Evolutionary conservation across 2,329 filamentous ascomycete genomes (phyloP), one percentile per base, ranked within the genome.

Genomic region (Sporothrix inflata): DNA sequence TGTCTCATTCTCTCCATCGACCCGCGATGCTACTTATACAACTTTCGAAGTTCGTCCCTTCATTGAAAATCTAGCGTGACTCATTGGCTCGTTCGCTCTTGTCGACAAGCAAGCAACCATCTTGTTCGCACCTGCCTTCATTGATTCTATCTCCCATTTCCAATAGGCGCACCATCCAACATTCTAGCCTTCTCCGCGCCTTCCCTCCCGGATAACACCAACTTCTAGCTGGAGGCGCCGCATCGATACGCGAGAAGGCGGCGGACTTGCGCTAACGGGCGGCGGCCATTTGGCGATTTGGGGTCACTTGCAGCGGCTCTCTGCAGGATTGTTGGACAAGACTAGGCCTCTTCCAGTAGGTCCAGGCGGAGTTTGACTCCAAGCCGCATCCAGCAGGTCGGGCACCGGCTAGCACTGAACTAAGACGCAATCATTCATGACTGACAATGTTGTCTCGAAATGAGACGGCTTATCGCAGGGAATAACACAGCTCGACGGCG

Each of bases 61-160:
- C 51, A 38, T 68, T 68, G 40, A 40, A 42, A 72, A 69, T 69
- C 19, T 49, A 42, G 21, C 51, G 65, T 72, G 71, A 72, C 63
- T 72, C 71, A 72, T 72, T 72, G 65, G 71, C 40, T 38, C 27
- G 11, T 67, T 40, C 19, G 2, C 27, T 24, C 21, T 42, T 24
- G 19, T 34, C 40, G n/a, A n/a, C n/a, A n/a, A n/a, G n/a, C n/a
- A n/a, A n/a, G n/a, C 38, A 42, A 1, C 42, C 19, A 16, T 38
- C 45, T 6, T 38, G 27, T 30, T 34, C 19, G 45, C 24, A 14
- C 63, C 16, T 49, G 24, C 42, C 42, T 49, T n/a, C 38, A 19
- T 30, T 19, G 2, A n/a, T 65, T 49, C 42, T 24, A n/a, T 66
- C 34, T 66, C 63, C 21, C n/a, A 34, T 49, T 30, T 65, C 61